A percentile compares a stretch with the other conserved stretches of the same genome.
Conservation (phyloP, 345 rosid genomes). For the Euphorbia pulcherrima region DNA sequence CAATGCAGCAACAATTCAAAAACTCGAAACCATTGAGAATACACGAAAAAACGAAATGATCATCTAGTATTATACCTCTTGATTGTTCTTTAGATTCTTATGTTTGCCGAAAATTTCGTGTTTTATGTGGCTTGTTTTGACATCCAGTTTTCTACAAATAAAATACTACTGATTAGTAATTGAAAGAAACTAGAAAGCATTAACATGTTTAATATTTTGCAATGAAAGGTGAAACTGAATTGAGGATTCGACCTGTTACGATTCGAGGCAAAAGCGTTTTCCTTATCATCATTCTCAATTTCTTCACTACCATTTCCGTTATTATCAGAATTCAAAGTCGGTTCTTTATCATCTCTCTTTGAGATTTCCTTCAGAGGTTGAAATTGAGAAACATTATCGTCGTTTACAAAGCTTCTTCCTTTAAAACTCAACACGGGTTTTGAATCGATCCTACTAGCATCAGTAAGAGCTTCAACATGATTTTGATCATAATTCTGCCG, state of each 20-base stretch:
- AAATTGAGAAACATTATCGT: slow-evolving; percentile 1
- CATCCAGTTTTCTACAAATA: slow-evolving; percentile 35
- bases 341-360: slow-evolving; percentile 28
- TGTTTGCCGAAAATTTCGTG: slow-evolving; percentile 40
- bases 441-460: slow-evolving; percentile 9
- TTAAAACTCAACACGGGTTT: background rate
- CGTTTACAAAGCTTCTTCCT: slow-evolving; percentile 1
- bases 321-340: slow-evolving; percentile 17
- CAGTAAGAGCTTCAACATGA: slow-evolving; percentile 1
- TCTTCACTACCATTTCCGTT: slow-evolving; percentile 26
- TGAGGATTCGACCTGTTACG: slow-evolving; percentile 42
- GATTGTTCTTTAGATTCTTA: slow-evolving; percentile 29
- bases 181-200: background rate
- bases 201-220: slow-evolving; percentile 7
- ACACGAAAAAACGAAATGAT: background rate
- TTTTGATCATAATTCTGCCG: slow-evolving; percentile 19
- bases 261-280: slow-evolving; percentile 46
- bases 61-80: slow-evolving; percentile 31
- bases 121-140: slow-evolving; percentile 11
- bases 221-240: background rate
- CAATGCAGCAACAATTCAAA: slow-evolving; percentile 16
- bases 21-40: background rate
- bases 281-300: slow-evolving; percentile 42
- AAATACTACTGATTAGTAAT: slow-evolving; percentile 1
- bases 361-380: slow-evolving; percentile 4